Conservation (phyloP, 2,329 filamentous ascomycete species). For the Talaromyces marneffei region DNA sequence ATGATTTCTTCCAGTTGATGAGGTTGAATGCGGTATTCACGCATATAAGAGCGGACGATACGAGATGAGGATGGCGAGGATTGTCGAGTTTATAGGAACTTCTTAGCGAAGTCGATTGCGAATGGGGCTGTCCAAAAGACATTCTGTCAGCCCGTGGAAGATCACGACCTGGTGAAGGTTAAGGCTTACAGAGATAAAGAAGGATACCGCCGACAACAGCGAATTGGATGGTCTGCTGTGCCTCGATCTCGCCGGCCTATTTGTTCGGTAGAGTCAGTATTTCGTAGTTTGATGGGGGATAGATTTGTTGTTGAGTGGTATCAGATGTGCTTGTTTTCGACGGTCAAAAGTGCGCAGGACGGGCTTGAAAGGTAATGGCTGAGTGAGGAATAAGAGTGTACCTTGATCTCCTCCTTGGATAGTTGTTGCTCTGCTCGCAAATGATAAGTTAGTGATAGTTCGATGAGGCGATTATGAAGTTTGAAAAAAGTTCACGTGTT, state of each 20-base stretch:
- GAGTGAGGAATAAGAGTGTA: constrained; percentile 19
- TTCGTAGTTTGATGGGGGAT: not conserved
- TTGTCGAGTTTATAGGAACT: constrained; percentile 11
- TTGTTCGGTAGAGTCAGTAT: not conserved
- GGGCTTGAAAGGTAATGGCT: too few relatives aligned
- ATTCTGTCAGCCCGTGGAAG: not conserved
- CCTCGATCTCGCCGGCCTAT: constrained; percentile 49
- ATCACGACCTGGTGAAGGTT: too few relatives aligned
- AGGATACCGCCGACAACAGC: constrained; percentile 50
- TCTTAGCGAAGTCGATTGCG: constrained; percentile 43
- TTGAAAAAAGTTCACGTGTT: not conserved
- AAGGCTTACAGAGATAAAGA: constrained; percentile 56
- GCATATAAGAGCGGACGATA: not conserved
- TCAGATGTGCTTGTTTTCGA: not conserved
- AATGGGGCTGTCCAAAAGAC: constrained; percentile 38
- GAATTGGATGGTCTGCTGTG: constrained; percentile 49
- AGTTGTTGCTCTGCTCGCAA: constrained; percentile 35
- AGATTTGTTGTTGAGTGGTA: not conserved
- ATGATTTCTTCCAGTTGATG: not conserved
- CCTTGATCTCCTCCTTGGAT: constrained; percentile 43
- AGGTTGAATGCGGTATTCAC: not conserved
- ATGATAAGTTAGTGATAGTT: not conserved
- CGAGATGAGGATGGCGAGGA: not conserved
- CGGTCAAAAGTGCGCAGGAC: not conserved
- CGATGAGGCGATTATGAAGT: not conserved